Evolutionary conservation across 2,329 filamentous ascomycete genomes (phyloP).

Genomic region (Exophiala bonariae): DNA sequence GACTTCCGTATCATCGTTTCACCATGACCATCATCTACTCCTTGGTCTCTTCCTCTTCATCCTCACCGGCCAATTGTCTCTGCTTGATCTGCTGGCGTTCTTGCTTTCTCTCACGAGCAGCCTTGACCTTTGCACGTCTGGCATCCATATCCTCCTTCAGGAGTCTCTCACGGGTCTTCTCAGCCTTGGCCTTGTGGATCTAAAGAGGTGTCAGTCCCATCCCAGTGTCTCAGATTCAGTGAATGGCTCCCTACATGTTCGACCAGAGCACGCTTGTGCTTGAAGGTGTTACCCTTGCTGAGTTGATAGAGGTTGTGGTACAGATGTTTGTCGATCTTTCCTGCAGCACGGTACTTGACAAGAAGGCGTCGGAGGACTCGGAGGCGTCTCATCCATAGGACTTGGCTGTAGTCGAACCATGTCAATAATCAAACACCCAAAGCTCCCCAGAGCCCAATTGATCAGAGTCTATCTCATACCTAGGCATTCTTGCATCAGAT

Average conservation of each 20-base stretch:
- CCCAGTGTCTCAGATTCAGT: conserved; percentile 29
- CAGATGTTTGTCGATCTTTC: conserved; percentile 99
- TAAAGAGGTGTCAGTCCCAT: conserved; percentile 43
- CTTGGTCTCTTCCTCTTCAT: conserved; percentile 44
- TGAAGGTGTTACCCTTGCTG: conserved; percentile 99
- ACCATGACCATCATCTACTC: conserved; percentile 1
- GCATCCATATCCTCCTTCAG: conserved; percentile 99
- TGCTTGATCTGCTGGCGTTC: conserved; percentile 92
- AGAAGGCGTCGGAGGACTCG: conserved; percentile 98
- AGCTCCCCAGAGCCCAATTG: neutral
- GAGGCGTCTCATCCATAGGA: conserved; percentile 99
- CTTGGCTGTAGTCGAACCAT: conserved; percentile 63
- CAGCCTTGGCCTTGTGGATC: conserved; percentile 99
- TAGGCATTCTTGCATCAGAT: conserved; percentile 98
- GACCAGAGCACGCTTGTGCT: conserved; percentile 99
- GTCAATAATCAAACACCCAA: neutral
- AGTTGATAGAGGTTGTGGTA: conserved; percentile 99
- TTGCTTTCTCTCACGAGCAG: conserved; percentile 95
- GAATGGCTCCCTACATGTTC: conserved; percentile 83
- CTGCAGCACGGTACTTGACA: conserved; percentile 99
- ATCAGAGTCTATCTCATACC: conserved; percentile 64
- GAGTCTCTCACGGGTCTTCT: conserved; percentile 93
- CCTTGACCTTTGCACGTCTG: conserved; percentile 99
- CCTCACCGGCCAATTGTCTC: conserved; percentile 76
- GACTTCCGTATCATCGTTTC: neutral